Evolutionary conservation across 2,329 filamentous ascomycete genomes (phyloP).

Genomic region (Fusarium piperis): DNA sequence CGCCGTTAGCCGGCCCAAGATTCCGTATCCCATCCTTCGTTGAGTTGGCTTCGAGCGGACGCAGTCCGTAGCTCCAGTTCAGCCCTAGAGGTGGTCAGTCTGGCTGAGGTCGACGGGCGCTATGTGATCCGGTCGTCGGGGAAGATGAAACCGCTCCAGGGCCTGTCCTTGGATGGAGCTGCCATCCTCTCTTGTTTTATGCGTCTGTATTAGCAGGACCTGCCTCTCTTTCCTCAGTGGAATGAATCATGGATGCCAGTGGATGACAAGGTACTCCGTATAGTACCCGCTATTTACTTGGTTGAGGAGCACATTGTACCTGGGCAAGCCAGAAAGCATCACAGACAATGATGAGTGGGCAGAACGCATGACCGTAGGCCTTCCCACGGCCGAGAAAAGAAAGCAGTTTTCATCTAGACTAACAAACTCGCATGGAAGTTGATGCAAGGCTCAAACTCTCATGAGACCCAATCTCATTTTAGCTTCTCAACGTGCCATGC

Average conservation of each 20-base stretch:
- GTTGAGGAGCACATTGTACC: neutral
- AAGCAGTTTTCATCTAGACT: neutral
- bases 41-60: constrained; percentile 33
- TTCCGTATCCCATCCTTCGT: constrained; percentile 27
- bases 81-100: constrained; percentile 42
- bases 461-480: neutral
- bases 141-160: constrained; percentile 31
- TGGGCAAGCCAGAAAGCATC: neutral
- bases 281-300: neutral
- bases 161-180: constrained; percentile 10
- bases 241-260: neutral
- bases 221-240: neutral
- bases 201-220: constrained; percentile 9
- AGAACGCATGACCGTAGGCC: neutral
- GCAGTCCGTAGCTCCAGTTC: constrained; percentile 30
- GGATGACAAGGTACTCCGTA: neutral
- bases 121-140: constrained; percentile 36
- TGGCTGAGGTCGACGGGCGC: constrained; percentile 32
- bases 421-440: neutral
- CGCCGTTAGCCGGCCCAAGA: constrained; percentile 36
- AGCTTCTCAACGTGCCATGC: neutral
- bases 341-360: neutral
- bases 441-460: neutral
- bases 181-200: neutral
- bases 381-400: neutral